Evolutionary conservation across 2,329 filamentous ascomycete species (phyloP), one percentile per base, ranked within the genome.

Genomic region (Hyphodiscus sp.): DNA sequence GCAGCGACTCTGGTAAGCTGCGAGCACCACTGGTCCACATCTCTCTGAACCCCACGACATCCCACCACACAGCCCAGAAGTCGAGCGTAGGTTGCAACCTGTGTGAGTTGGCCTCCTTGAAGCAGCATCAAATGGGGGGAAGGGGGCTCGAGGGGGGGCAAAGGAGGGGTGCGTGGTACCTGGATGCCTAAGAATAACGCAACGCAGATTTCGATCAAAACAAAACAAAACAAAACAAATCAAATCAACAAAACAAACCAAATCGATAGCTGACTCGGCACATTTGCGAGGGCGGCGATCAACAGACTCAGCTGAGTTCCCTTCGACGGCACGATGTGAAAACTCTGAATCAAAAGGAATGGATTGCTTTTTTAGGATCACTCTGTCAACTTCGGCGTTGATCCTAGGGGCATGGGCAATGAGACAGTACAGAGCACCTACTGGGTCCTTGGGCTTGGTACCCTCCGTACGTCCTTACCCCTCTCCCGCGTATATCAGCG

Each of bases 161-260:
- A 45, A 44, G 42, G 52, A 50, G 45, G 52, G 45, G 44, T 48
- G 41, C 44, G 45, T 42, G 47, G 52, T 54, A 54, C 52, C 48
- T 54, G 33, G 52, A 51, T 48, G 48, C 45, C 48, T 54, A 42
- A 45, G 20, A 30, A 18, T 20, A 33, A 2, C 42, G 7, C 6
- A 2, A 6, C 23, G 23, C 45, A 47, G n/a, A n/a, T n/a, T n/a
- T n/a, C n/a, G n/a, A n/a, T n/a, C n/a, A n/a, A n/a, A n/a, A n/a
- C n/a, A n/a, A n/a, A n/a, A n/a, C n/a, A n/a, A n/a, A n/a, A n/a
- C n/a, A n/a, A n/a, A n/a, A n/a, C n/a, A n/a, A n/a, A n/a, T n/a
- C n/a, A n/a, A n/a, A n/a, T n/a, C n/a, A n/a, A n/a, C n/a, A n/a
- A n/a, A n/a, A n/a, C n/a, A n/a, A n/a, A n/a, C n/a, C n/a, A n/a